A percentile compares a stretch with the other conserved stretches of the same genome.
These are phyloP conservation scores for Aspergillus pseudoterreus DNA, from an alignment of 2,329 filamentous ascomycete genomes.

Conservation along the genomic window DNA sequence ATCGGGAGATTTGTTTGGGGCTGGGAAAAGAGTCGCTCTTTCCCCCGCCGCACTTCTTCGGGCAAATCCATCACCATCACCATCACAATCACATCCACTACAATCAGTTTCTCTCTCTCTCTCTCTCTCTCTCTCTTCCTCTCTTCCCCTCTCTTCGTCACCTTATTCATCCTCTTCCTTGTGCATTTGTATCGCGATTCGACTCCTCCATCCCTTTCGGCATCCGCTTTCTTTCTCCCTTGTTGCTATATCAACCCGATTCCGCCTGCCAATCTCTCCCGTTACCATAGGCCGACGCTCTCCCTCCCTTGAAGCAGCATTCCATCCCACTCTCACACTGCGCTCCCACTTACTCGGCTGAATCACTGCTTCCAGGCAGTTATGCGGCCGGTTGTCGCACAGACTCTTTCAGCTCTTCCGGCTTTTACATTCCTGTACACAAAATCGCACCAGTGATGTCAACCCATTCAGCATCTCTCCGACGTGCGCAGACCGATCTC, in stretches of 20 bases:
- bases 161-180: no score
- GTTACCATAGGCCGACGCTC: conserved; percentile 18
- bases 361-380: conserved; percentile 32
- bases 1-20: conserved; percentile 41
- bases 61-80: not conserved
- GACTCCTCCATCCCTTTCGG: no score
- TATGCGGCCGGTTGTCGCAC: conserved; percentile 36
- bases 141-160: not conserved
- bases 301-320: conserved; percentile 23
- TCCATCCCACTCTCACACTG: conserved; percentile 11
- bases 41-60: conserved; percentile 5
- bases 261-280: conserved; percentile 12
- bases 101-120: conserved; percentile 1
- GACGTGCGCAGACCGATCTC: conserved; percentile 38
- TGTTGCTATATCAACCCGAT: conserved; percentile 25
- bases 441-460: conserved; percentile 36
- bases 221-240: no score
- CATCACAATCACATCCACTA: conserved; percentile 1
- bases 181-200: no score
- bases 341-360: conserved; percentile 6
- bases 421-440: conserved; percentile 27
- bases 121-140: not conserved
- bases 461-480: conserved; percentile 32
- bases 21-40: conserved; percentile 13
- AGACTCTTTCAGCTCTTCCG: conserved; percentile 22